Percentiles rank a stretch among this genome's conserved stretches.
Conservation (phyloP, 371 early-diverging fungal species). For the Syncephalastrum contaminatum region DNA sequence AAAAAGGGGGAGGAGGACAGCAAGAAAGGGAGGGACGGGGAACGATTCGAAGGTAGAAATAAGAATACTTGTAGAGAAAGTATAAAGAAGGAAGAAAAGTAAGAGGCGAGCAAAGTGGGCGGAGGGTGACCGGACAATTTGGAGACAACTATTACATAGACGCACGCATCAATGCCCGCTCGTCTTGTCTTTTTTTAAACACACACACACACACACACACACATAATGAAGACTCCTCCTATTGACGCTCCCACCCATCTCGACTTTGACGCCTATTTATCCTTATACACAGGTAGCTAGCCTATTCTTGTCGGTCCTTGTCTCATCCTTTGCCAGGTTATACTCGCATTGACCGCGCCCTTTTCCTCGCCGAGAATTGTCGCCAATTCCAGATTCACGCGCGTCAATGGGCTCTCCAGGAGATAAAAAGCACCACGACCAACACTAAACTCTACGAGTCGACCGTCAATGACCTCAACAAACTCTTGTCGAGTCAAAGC, state of each 20-base stretch:
- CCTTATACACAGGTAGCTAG: constrained; percentile 62
- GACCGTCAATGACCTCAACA: constrained; percentile 53
- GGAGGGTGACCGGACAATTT: too few species aligned
- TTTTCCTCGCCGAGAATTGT: constrained; percentile 78
- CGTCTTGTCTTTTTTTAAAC: too few species aligned
- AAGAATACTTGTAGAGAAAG: neutral
- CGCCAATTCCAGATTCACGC: constrained; percentile 69
- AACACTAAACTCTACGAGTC: constrained; percentile 54
- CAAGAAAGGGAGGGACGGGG: constrained; percentile 2
- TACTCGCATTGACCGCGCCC: constrained; percentile 67
- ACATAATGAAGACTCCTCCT: too few species aligned
- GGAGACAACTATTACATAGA: too few species aligned
- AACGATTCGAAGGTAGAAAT: neutral
- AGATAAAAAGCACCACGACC: constrained; percentile 51
- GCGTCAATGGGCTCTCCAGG: constrained; percentile 57
- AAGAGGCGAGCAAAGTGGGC: neutral
- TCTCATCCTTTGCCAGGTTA: constrained; percentile 43
- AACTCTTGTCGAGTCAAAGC: constrained; percentile 37
- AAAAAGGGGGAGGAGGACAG: constrained; percentile 1
- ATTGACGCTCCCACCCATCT: constrained; percentile 28
- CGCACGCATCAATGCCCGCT: too few species aligned
- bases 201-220: too few species aligned
- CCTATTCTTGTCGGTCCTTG: neutral
- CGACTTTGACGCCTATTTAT: constrained; percentile 71
- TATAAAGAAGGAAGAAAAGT: neutral